phyloP scores from a whole-genome alignment of 2,329 filamentous ascomycete species.

The Fusarium neocosmosporiellum region DNA sequence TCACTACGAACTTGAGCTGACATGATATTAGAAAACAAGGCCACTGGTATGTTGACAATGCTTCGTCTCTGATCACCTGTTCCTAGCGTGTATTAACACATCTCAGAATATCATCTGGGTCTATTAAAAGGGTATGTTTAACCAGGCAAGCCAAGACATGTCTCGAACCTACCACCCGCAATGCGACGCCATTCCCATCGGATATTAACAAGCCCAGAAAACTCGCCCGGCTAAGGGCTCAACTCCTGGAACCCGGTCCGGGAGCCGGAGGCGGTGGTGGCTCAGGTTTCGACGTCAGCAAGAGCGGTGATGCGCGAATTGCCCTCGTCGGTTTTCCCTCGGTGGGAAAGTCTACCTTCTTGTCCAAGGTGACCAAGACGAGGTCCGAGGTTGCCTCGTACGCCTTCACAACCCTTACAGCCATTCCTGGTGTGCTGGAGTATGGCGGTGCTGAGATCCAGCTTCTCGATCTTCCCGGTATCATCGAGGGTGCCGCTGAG shows the following conservation, averaged over 20 bases:
- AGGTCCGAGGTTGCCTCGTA: constrained; percentile 96
- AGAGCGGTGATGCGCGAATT: constrained; percentile 96
- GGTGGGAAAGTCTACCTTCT: constrained; percentile 96
- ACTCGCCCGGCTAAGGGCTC: constrained; percentile 91
- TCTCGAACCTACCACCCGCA: neutral
- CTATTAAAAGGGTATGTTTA: constrained; percentile 87
- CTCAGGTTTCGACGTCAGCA: constrained; percentile 91
- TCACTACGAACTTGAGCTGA: constrained; percentile 5
- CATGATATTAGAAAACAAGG: constrained; percentile 86
- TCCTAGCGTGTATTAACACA: constrained; percentile 28
- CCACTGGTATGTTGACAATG: constrained; percentile 77
- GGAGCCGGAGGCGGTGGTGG: constrained; percentile 83
- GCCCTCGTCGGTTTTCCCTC: constrained; percentile 98
- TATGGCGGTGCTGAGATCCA: constrained; percentile 99
- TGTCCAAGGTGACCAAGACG: constrained; percentile 99
- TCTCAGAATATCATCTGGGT: constrained; percentile 94
- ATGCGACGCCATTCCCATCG: neutral
- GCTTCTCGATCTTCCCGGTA: constrained; percentile 95
- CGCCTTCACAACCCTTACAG: constrained; percentile 96
- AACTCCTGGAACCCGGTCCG: constrained; percentile 89
- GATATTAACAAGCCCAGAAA: constrained; percentile 69
- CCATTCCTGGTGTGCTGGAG: constrained; percentile 96
- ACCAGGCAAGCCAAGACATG: neutral
- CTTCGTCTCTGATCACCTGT: neutral
- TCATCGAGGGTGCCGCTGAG: constrained; percentile 96